These are phyloP conservation scores for Lantana camara DNA, from an alignment of 257 asterid species.

Conservation along the genomic window DNA sequence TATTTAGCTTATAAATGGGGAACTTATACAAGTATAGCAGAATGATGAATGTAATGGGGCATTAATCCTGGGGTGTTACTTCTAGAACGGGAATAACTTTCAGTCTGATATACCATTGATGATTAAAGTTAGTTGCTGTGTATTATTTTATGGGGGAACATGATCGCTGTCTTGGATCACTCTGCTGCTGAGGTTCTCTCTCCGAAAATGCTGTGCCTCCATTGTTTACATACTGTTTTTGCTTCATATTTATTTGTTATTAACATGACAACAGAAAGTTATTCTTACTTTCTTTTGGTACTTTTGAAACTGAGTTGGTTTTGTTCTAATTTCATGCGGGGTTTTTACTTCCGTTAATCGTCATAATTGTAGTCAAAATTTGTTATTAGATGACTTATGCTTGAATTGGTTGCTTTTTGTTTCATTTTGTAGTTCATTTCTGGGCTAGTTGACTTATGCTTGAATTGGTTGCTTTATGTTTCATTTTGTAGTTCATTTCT, in stretches of 20 bases:
- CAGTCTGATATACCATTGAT: not conserved
- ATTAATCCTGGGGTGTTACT: not conserved
- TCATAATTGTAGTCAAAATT: too few relatives aligned
- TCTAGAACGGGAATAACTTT: not conserved
- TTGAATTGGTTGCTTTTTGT: too few relatives aligned
- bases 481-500: conserved; percentile 53
- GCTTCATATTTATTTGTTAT: too few relatives aligned
- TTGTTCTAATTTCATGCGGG: too few relatives aligned
- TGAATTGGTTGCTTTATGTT: not conserved
- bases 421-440: too few relatives aligned
- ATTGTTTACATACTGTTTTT: too few relatives aligned
- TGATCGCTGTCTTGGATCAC: conserved; percentile 1
- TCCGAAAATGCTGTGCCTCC: conserved; percentile 3
- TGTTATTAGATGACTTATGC: too few relatives aligned
- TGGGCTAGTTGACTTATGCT: conserved; percentile 13
- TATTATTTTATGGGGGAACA: not conserved
- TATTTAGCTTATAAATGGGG: not conserved
- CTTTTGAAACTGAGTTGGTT: too few relatives aligned
- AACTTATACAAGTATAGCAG: not conserved
- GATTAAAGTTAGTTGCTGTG: not conserved
- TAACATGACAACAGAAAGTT: too few relatives aligned
- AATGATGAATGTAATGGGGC: not conserved
- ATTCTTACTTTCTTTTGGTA: too few relatives aligned
- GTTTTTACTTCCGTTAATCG: too few relatives aligned
- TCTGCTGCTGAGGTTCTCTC: not conserved